Base-by-base conservation (phyloP, 164 flowering plant genomes). In the Echeveria elegans region DNA sequence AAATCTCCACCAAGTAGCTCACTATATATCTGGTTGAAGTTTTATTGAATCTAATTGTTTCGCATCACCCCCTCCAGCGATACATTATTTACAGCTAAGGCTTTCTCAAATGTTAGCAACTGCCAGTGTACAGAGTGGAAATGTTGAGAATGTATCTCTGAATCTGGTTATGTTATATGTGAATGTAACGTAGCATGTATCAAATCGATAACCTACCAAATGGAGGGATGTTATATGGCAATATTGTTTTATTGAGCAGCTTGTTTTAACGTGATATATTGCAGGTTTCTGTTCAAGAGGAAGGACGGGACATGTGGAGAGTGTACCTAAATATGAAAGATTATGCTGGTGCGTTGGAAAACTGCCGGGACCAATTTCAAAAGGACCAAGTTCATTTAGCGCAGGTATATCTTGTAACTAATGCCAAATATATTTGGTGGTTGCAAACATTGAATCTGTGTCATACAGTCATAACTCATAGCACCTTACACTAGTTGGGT, bases 251-350 rank as follows among this genome's bases (percentile, higher is more conserved):
- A 3, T 56, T 56, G 61, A 56, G 61, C 61, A 14, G 61, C 61
- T 26, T 26, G 61, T 56, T 56, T 56, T 66, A 19, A 65, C 78
- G 65, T 66, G 64, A 67, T 34, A 52, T 24, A 28, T 68, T 64
- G 50, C 69, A 95, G 99, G 97, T 95, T 11, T 95, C 99, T 64
- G 92, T 92, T 70, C 89, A 79, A 73, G 99, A 95, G 72, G 99
- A 95, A 81, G 99, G 97, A 64, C 85, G 92, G 62, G 92, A 90
- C 75, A 95, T 95, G 99, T 95, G 99, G 99, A 86, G 86, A 73
- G 97, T 95, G 21, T 87, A 92, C 73, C 81, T 95, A 72, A 88
- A 95, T 79, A 79, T 92, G 89, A 86, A 88, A 72, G 94, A 82
- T 56, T 95, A 85, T 78, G 84, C 97, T 78, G 81, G 86, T 50